Conservation (phyloP, 1,139 yeast genomes). For the Candida pseudocylindracea region DNA sequence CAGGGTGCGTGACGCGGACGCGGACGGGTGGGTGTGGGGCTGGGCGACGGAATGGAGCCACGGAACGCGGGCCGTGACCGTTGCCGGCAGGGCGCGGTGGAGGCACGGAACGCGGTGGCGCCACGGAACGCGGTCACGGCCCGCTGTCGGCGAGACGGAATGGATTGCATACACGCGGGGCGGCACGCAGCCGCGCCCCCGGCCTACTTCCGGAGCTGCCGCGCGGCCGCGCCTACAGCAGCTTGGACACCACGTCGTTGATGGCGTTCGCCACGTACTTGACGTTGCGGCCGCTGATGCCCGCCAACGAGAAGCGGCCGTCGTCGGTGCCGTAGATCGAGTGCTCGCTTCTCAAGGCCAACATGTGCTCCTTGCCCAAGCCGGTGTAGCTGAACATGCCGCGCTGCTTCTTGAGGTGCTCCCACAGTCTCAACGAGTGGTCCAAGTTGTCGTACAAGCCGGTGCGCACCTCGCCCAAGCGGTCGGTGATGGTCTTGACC, state of each 20-base stretch:
- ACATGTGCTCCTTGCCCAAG: constrained; percentile 44
- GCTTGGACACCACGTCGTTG: constrained; percentile 25
- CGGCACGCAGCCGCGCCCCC: no score
- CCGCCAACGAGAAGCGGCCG: constrained; percentile 87
- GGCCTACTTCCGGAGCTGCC: no score
- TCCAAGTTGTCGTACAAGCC: constrained; percentile 35
- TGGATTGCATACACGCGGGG: no score
- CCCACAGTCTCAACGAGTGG: constrained; percentile 49
- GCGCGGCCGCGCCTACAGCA: no score
- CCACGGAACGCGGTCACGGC: no score
- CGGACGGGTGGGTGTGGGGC: no score
- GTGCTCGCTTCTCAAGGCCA: constrained; percentile 41
- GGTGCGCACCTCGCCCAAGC: constrained; percentile 59
- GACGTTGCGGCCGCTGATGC: constrained; percentile 61
- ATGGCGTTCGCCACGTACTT: constrained; percentile 65
- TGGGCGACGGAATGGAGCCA: no score
- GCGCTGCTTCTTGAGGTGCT: constrained; percentile 67
- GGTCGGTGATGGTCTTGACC: constrained; percentile 51
- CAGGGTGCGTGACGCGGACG: no score
- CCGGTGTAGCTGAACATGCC: constrained; percentile 97
- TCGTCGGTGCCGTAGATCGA: constrained; percentile 72
- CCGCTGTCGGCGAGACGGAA: no score
- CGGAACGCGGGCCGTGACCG: no score
- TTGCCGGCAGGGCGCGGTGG: no score
- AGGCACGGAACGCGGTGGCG: no score